Base-by-base conservation (phyloP, 2,329 filamentous ascomycete genomes). In the Colletotrichum caudatum region DNA sequence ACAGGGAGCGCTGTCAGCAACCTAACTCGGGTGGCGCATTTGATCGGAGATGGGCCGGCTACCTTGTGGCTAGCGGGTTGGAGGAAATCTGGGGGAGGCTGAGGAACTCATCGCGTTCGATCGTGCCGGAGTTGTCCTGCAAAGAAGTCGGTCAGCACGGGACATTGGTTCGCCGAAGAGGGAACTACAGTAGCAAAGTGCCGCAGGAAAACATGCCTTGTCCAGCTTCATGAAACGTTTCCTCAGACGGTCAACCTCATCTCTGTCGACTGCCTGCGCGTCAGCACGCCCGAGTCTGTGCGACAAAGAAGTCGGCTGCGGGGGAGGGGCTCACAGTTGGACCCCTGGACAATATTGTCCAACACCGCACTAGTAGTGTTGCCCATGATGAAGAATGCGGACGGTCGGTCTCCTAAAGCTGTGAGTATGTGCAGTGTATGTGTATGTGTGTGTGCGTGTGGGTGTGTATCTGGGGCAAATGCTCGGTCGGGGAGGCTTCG, bases 191-290 rank as follows among this genome's bases (percentile, higher is more conserved):
- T 23, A n/a, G 39, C 35, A 59, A 26, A 61, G 26, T 37, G 37
- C 14, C 5, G 39, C 33, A 12, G 26, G 39, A 29, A 44, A 35
- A 76, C 85, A 76, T 84, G 96, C 95, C 90, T 98, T 98, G 84
- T 99, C 96, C 72, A 99, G 87, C 85, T 99, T 99, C 95, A 98
- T 98, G 81, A 99, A 99, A 74, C 95, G 90, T 87, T 99, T 99
- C 79, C 94, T 90, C 81, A 99, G 87, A 78, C 96, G 90, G 81
- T 98, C 96, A 72, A 99, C 94, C 83, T 99, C 96, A 79, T 99
- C 96, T 82, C 93, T 92, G 86, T 99, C 94, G 86, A 99, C 95
- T 98, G 57, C 69, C 61, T 50, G 50, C 35, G 56, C 33, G 67
- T 72, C 67, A 72, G 70, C 67, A 71, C 62, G 58, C n/a, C 50